Percentiles rank a stretch among this genome's conserved stretches.
These are phyloP conservation scores for Colletotrichum gloeosporioides DNA, from an alignment of 2,329 filamentous ascomycete species.

Conservation along the genomic window DNA sequence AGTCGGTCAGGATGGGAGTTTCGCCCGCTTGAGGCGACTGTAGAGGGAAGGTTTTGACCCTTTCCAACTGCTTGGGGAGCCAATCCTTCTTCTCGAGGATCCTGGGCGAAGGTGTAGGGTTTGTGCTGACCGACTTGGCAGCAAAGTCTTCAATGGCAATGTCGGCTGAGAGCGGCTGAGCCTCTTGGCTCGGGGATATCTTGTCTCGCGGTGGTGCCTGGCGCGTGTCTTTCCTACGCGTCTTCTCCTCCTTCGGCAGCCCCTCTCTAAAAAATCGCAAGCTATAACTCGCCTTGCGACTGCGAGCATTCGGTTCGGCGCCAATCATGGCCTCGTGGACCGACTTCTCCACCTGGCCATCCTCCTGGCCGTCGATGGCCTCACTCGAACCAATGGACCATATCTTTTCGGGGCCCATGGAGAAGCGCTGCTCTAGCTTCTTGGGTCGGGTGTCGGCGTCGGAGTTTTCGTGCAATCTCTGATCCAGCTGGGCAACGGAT, in stretches of 20 bases:
- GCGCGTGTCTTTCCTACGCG: conserved; percentile 56
- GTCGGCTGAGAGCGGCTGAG: conserved; percentile 6
- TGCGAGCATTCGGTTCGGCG: conserved; percentile 67
- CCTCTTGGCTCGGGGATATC: conserved; percentile 40
- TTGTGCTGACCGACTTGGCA: conserved; percentile 8
- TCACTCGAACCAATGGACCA: conserved; percentile 67
- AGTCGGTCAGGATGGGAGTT: conserved; percentile 18
- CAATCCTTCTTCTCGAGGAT: conserved; percentile 25
- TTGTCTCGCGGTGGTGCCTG: conserved; percentile 43
- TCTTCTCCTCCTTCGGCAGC: conserved; percentile 62
- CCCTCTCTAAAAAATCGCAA: conserved; percentile 72
- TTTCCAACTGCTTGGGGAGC: conserved; percentile 7
- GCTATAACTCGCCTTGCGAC: conserved; percentile 71
- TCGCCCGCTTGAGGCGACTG: conserved; percentile 17
- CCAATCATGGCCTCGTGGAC: conserved; percentile 66
- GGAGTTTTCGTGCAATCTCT: conserved; percentile 23
- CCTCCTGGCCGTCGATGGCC: conserved; percentile 46
- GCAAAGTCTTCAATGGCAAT: conserved; percentile 22
- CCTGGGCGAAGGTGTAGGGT: conserved; percentile 24
- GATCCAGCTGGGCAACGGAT: conserved; percentile 20
- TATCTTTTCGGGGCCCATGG: conserved; percentile 59
- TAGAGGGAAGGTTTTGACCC: conserved; percentile 17
- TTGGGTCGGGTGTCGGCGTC: conserved; percentile 35
- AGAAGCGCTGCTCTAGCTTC: conserved; percentile 46
- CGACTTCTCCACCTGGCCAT: conserved; percentile 69